Evolutionary conservation across 2,329 filamentous ascomycete genomes (phyloP).

Genomic region (Apiospora sp.): DNA sequence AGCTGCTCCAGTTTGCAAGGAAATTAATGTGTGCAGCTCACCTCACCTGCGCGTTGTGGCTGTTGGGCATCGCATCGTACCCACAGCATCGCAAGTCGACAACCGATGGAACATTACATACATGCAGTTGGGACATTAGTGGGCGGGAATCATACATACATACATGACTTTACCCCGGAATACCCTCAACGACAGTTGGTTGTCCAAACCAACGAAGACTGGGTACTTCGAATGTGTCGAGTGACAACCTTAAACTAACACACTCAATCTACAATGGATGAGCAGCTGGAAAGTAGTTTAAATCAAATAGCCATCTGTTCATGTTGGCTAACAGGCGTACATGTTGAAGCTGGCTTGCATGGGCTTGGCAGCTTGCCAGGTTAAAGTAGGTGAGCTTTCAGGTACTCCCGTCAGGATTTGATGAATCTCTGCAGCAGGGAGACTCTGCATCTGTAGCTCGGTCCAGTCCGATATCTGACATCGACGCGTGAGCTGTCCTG

Average conservation of each 20-base stretch:
- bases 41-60: not conserved
- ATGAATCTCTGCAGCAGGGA: not conserved
- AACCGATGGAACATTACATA: not conserved
- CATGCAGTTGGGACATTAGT: not conserved
- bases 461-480: not conserved
- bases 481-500: not conserved
- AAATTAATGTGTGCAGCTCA: not conserved
- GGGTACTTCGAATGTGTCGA: not conserved
- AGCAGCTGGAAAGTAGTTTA: not conserved
- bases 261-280: no score
- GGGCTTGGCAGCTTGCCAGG: not conserved
- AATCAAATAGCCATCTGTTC: not conserved
- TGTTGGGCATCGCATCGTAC: not conserved
- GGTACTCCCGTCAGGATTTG: not conserved
- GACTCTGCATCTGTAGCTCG: not conserved
- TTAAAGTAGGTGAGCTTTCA: not conserved
- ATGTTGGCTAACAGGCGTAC: not conserved
- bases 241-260: not conserved
- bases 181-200: not conserved
- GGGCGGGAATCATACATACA: not conserved
- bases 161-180: slow-evolving; percentile 15
- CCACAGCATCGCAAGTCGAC: not conserved
- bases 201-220: not conserved
- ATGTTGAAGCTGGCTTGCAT: not conserved
- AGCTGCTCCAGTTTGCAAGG: not conserved